A percentile compares a stretch with the other conserved stretches of the same genome.
Evolutionary conservation across 2,329 filamentous ascomycete genomes (phyloP).

Genomic region (Aspergillus phoenicis): DNA sequence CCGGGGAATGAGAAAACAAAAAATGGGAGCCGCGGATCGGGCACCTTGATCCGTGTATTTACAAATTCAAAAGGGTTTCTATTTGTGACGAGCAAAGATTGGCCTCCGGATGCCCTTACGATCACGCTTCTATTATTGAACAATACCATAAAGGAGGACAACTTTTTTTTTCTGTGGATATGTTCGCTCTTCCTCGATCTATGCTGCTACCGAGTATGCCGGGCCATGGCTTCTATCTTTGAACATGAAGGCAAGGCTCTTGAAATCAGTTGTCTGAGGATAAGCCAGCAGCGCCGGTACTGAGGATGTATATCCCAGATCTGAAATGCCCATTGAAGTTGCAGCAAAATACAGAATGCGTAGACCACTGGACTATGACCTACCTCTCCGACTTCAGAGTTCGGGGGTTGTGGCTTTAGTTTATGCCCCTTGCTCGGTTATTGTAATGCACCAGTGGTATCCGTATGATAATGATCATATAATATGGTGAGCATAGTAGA

Average conservation of each 20-base stretch:
- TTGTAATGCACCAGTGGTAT: neutral
- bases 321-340: neutral
- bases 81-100: constrained; percentile 41
- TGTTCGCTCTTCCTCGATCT: constrained; percentile 3
- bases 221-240: neutral
- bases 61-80: constrained; percentile 39
- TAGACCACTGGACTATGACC: neutral
- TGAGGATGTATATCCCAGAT: neutral
- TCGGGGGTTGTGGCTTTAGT: neutral
- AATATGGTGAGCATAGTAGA: no score
- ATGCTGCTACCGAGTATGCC: neutral
- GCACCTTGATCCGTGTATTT: constrained; percentile 33
- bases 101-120: constrained; percentile 42
- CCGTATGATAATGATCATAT: neutral
- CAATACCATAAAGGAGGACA: constrained; percentile 40
- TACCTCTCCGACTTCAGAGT: neutral
- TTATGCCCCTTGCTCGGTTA: neutral
- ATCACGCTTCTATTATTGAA: constrained; percentile 40
- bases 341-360: neutral
- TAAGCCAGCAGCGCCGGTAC: neutral
- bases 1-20: constrained; percentile 32
- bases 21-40: constrained; percentile 34
- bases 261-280: neutral
- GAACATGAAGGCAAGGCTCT: neutral
- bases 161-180: constrained; percentile 20